These are phyloP conservation scores for Clohesyomyces aquaticus DNA, from an alignment of 495 filamentous ascomycete genomes.

Conservation along the genomic window DNA sequence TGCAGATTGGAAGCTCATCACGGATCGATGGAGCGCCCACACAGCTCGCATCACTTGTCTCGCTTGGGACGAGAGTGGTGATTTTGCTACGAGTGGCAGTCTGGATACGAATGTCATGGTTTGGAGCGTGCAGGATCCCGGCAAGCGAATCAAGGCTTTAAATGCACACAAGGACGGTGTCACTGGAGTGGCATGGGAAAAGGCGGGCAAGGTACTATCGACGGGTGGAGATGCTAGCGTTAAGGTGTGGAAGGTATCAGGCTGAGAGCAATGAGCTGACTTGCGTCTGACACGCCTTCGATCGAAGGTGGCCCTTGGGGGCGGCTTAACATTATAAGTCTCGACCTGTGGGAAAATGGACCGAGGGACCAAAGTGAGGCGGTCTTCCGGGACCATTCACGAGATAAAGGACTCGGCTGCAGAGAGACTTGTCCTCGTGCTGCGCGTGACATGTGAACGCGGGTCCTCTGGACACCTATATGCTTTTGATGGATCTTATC, in stretches of 20 bases:
- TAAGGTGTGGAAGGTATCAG: constrained; percentile 80
- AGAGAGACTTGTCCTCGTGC: neutral
- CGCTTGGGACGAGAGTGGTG: constrained; percentile 76
- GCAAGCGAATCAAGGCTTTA: constrained; percentile 72
- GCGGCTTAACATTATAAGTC: too few relatives aligned
- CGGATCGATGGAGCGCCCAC: constrained; percentile 88
- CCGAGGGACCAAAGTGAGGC: too few relatives aligned
- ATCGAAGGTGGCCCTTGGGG: too few relatives aligned
- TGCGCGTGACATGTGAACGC: constrained; percentile 1
- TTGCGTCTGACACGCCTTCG: neutral
- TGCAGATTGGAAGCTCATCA: constrained; percentile 59
- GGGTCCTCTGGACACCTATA: neutral
- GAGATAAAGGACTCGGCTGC: neutral
- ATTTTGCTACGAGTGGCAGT: constrained; percentile 78
- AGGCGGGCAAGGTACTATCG: constrained; percentile 70
- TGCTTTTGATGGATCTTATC: neutral
- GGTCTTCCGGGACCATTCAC: neutral
- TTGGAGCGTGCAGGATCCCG: constrained; percentile 86
- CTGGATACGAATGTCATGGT: constrained; percentile 90
- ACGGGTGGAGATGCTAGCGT: constrained; percentile 85
- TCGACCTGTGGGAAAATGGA: too few relatives aligned
- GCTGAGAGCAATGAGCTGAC: constrained; percentile 1
- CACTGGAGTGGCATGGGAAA: constrained; percentile 82
- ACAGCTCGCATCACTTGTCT: constrained; percentile 83
- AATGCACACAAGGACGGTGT: constrained; percentile 97